A percentile compares a stretch with the other conserved stretches of the same genome.
These are phyloP conservation scores for Pseudopediastrum boryanum DNA, from an alignment of 139 green algal genomes.

Conservation along the genomic window DNA sequence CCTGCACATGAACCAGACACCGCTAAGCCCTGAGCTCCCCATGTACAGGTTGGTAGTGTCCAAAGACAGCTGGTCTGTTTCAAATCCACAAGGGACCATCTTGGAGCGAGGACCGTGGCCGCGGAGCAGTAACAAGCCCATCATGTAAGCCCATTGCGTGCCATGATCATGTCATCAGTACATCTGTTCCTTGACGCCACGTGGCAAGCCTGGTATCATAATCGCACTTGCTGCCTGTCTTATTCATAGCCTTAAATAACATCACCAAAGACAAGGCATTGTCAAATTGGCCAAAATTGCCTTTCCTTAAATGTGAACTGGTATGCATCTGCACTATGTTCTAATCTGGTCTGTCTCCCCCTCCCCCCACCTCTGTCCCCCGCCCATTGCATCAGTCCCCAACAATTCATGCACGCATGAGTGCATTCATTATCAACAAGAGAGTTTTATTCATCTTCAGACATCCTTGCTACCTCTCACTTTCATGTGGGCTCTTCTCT, in stretches of 20 bases:
- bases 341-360: too few species aligned
- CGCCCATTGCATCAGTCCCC: neutral
- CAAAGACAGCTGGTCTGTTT: conserved; percentile 13
- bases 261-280: too few species aligned
- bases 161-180: too few species aligned
- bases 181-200: too few species aligned
- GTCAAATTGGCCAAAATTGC: too few species aligned
- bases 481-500: too few species aligned
- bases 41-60: conserved; percentile 11
- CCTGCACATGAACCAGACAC: neutral
- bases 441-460: neutral
- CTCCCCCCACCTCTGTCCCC: too few species aligned
- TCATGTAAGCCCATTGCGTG: conserved; percentile 12
- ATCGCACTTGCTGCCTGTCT: too few species aligned
- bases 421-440: neutral
- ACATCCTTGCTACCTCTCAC: neutral
- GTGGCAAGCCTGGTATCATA: too few species aligned
- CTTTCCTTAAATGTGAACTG: too few species aligned
- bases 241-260: too few species aligned
- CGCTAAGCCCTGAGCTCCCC: neutral
- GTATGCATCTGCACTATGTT: too few species aligned
- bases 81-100: conserved; percentile 18
- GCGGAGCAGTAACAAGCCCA: neutral
- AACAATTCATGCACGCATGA: neutral
- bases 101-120: conserved; percentile 19